A percentile compares a stretch with the other conserved stretches of the same genome.
Evolutionary conservation across 176 grass and related monocot species (phyloP).

Genomic region (Dendrocalamus sinicus): DNA sequence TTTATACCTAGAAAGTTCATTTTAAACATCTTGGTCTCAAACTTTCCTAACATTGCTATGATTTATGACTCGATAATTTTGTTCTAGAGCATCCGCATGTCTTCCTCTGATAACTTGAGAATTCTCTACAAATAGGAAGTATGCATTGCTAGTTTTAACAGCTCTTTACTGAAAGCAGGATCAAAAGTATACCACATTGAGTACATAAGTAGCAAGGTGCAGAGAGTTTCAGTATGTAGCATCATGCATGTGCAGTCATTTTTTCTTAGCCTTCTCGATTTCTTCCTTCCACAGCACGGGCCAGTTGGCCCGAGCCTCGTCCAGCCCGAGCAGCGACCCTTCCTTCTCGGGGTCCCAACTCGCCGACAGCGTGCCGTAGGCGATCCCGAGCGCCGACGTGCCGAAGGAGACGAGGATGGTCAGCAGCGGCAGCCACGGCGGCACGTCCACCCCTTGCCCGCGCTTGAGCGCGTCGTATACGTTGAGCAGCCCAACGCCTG

Average conservation of each 20-base stretch:
- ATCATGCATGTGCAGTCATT: slow-evolving; percentile 1
- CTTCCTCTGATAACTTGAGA: too few relatives aligned
- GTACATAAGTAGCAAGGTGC: background rate
- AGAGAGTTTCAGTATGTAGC: background rate
- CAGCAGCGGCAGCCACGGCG: slow-evolving; percentile 65
- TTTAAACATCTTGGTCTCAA: too few relatives aligned
- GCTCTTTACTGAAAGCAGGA: background rate
- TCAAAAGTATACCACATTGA: background rate
- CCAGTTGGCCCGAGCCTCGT: slow-evolving; percentile 75
- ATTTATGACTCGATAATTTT: too few relatives aligned
- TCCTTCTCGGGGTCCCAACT: slow-evolving; percentile 83
- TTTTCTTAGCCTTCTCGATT: slow-evolving; percentile 44
- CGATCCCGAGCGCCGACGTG: slow-evolving; percentile 79
- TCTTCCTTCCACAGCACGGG: slow-evolving; percentile 86
- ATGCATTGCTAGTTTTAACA: too few relatives aligned
- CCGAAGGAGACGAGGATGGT: slow-evolving; percentile 77
- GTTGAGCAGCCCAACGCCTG: slow-evolving; percentile 61
- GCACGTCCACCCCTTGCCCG: slow-evolving; percentile 31
- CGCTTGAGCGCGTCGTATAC: slow-evolving; percentile 55
- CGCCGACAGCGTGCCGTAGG: slow-evolving; percentile 77
- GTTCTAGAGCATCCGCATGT: too few relatives aligned
- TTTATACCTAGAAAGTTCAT: too few relatives aligned
- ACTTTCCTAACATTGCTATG: too few relatives aligned
- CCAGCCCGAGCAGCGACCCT: slow-evolving; percentile 78
- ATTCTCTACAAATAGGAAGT: too few relatives aligned